Conservation (phyloP, 306 rosid species). For the Vigna reflexopilosa region DNA sequence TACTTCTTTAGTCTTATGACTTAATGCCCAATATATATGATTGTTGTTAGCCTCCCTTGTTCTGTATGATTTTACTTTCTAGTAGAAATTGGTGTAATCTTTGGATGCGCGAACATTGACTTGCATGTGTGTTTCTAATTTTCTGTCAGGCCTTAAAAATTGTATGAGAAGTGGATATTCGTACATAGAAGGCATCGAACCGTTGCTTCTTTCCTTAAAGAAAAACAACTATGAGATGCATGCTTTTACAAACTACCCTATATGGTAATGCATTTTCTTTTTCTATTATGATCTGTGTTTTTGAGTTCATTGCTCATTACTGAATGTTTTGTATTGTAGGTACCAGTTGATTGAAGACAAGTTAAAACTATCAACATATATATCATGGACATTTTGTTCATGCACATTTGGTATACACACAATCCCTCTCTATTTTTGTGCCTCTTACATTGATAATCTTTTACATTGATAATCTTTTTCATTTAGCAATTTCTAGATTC, state of each 20-base stretch:
- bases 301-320: constrained; percentile 24
- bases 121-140: constrained; percentile 38
- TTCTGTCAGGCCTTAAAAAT: constrained; percentile 74
- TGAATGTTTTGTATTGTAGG: constrained; percentile 58
- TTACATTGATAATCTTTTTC: constrained; percentile 29
- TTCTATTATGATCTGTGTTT: constrained; percentile 37
- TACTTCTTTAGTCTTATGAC: not conserved
- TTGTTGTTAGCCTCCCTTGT: constrained; percentile 19
- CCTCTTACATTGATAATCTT: constrained; percentile 7
- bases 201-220: constrained; percentile 74
- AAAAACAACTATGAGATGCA: constrained; percentile 85
- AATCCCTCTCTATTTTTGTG: constrained; percentile 13
- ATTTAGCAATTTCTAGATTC: constrained; percentile 31
- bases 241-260: constrained; percentile 94
- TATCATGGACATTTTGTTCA: constrained; percentile 97
- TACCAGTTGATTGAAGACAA: constrained; percentile 85
- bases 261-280: constrained; percentile 61
- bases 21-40: not conserved
- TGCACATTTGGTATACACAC: constrained; percentile 60
- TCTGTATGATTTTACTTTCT: constrained; percentile 8
- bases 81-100: not conserved
- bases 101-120: constrained; percentile 30
- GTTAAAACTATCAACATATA: constrained; percentile 71
- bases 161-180: constrained; percentile 83
- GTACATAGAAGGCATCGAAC: constrained; percentile 77